phyloP scores from a whole-genome alignment of 1,139 yeast species.

The Pneumocystis carinii region DNA sequence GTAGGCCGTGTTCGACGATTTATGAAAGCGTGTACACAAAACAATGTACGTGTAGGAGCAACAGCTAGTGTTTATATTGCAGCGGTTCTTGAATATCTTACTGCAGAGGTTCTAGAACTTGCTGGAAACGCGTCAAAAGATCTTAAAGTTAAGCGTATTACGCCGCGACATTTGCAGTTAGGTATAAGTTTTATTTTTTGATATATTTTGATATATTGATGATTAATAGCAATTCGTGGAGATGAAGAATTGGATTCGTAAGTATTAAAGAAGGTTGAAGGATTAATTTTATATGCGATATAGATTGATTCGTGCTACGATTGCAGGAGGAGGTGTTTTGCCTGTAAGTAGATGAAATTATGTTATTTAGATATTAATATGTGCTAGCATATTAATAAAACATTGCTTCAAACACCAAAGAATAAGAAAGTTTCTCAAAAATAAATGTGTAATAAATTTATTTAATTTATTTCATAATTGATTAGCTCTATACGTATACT shows the following conservation, averaged over 20 bases:
- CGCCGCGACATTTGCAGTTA: constrained; percentile 95
- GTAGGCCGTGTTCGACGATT: constrained; percentile 98
- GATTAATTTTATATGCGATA: too few relatives aligned
- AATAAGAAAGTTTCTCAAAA: neutral
- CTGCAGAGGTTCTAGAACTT: constrained; percentile 95
- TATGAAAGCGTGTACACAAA: constrained; percentile 79
- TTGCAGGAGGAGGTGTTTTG: constrained; percentile 98
- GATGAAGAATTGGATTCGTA: constrained; percentile 81
- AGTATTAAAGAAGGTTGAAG: neutral
- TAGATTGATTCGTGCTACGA: constrained; percentile 73
- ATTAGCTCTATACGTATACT: neutral
- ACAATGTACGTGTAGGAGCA: constrained; percentile 78
- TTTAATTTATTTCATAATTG: neutral
- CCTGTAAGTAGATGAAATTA: constrained; percentile 39
- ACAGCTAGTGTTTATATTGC: constrained; percentile 85
- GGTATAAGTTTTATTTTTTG: neutral
- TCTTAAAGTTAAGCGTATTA: constrained; percentile 93
- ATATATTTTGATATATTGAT: neutral
- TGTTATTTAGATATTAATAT: constrained; percentile 45
- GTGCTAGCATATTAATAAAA: neutral
- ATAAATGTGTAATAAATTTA: neutral
- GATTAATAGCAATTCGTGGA: constrained; percentile 66
- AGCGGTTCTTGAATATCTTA: constrained; percentile 90
- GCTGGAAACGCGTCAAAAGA: constrained; percentile 99
- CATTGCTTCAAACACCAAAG: neutral